Evolutionary conservation across 1,139 yeast species (phyloP).

Genomic region (Protomyces arabidopsidicola): DNA sequence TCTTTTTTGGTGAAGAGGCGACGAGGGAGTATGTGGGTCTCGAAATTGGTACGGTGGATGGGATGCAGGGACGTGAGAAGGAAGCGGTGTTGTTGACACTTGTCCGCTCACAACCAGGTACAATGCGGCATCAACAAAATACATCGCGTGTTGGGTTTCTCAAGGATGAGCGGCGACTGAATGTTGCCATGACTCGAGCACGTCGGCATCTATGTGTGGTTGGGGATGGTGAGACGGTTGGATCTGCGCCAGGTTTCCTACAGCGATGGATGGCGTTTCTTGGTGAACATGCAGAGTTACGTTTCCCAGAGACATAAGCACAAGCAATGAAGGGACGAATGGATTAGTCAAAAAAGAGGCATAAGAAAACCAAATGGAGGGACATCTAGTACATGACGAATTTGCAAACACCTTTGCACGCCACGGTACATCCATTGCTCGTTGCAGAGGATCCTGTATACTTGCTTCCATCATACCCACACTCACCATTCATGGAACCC

Average conservation of each 20-base stretch:
- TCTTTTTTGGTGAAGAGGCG: slow-evolving; percentile 29
- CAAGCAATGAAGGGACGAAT: no score
- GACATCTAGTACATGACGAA: slow-evolving; percentile 9
- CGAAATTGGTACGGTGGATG: slow-evolving; percentile 84
- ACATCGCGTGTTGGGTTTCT: slow-evolving; percentile 68
- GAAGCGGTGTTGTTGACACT: slow-evolving; percentile 75
- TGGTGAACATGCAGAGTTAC: slow-evolving; percentile 60
- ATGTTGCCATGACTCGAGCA: slow-evolving; percentile 91
- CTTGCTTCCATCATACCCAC: slow-evolving; percentile 72
- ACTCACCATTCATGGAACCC: slow-evolving; percentile 65
- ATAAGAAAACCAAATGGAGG: not conserved
- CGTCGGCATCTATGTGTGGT: slow-evolving; percentile 77
- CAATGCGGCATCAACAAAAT: slow-evolving; percentile 30
- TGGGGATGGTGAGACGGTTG: slow-evolving; percentile 75
- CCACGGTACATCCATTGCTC: slow-evolving; percentile 51
- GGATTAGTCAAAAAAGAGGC: slow-evolving; percentile 20
- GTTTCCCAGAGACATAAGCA: slow-evolving; percentile 54
- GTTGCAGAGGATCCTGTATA: slow-evolving; percentile 51
- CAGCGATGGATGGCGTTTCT: slow-evolving; percentile 67
- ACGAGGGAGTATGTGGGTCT: slow-evolving; percentile 45
- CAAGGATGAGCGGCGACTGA: slow-evolving; percentile 64
- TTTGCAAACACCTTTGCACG: slow-evolving; percentile 6
- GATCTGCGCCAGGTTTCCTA: slow-evolving; percentile 47
- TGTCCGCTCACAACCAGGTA: slow-evolving; percentile 65
- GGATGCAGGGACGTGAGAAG: slow-evolving; percentile 89